Base-by-base conservation (phyloP, 2,329 filamentous ascomycete genomes). In the Teratosphaeriaceae sp. region DNA sequence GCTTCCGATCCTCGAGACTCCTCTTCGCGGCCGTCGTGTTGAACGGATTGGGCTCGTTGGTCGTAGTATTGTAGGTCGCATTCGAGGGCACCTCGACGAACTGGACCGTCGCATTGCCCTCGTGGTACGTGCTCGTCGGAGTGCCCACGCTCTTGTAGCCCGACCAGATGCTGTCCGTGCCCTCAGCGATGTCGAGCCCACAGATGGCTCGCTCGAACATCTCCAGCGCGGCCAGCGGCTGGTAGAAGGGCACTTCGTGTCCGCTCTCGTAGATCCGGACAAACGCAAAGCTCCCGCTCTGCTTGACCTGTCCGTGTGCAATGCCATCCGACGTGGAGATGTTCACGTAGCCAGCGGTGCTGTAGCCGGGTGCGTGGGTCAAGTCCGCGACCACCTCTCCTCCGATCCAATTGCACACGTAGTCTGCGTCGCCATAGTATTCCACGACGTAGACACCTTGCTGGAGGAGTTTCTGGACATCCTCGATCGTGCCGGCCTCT, bases 221-320 rank as follows among this genome's bases (percentile, higher is more conserved):
- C 47, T 69, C 67, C 11, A 75, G 59, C 6, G 73, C 59, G 11
- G 65, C 69, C 3, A 52, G 16, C 23, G 71, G 60, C 3, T 77
- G 74, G 56, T 78, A 78, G 55, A 75, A 76, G 0, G 74, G 74
- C 1, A 73, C 70, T 53, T 71, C 67, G 42, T 74, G 71, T 3
- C 71, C 71, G 6, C 63, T 61, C 44, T 74, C 68, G 55, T 71
- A 74, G 48, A 77, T 64, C 19, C 74, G 64, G 5, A 69, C 64
- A 55, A 75, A 75, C 35, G 65, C 69, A 58, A 71, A 76, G 42
- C 67, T 66, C 13, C 66, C 73, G 3, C 67, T 62, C 57, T 78
- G 74, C 56, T 68, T 71, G 16, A 73, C 71, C 51, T 75, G 71
- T 5, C 72, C 75, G 56, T 77, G 72, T 9, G 72, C 67, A n/a